Evolutionary conservation across 2,329 filamentous ascomycete genomes (phyloP), one percentile per base, ranked within the genome.

Genomic region (Fusarium sp.): DNA sequence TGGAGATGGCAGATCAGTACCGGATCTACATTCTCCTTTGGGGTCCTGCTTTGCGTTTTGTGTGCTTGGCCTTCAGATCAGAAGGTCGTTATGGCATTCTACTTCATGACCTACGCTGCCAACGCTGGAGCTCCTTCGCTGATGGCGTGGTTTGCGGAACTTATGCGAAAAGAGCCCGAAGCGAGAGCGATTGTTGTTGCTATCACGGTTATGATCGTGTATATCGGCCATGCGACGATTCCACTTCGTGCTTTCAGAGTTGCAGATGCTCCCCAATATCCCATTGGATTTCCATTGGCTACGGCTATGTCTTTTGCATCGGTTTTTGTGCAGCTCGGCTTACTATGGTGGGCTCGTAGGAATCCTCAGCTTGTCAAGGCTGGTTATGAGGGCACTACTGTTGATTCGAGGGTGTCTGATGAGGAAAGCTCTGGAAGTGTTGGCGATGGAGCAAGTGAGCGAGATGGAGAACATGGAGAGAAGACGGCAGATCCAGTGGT

Each of bases 1-100:
- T 83, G 82, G 82, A 78, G 82, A 12, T 83, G 82, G 82, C 82
- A 83, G 64, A 77, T 83, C 32, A 81, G 79, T 47, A 74, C 79
- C 19, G 80, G 77, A 19, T 78, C 78, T 2, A 77, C 78, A 0
- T 71, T 75, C 1, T 72, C 75, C 12, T 77, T 82, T 28, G 77
- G 79, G 5, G 59, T 82, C 15, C 78, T 81, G 56, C 75, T 82
- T 3, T 72, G 77, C 5, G 80, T 83, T 0, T 75, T 83, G 8
- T 80, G 79, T 30, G 79, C 67, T 1, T 82, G 81, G 80, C 81
- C 81, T 1, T 69, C 81, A 1, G 75, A 81, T 21, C 76, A 78
- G 38, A 77, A 77, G 7, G 78, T 80, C 11, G 75, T 82, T 23
- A 72, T 82, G 67, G 77, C 72, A 0, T 82, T 82, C 25, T 83